phyloP scores from a whole-genome alignment of 805 yeast genomes.

The Kodamaea nitidulidarum region DNA sequence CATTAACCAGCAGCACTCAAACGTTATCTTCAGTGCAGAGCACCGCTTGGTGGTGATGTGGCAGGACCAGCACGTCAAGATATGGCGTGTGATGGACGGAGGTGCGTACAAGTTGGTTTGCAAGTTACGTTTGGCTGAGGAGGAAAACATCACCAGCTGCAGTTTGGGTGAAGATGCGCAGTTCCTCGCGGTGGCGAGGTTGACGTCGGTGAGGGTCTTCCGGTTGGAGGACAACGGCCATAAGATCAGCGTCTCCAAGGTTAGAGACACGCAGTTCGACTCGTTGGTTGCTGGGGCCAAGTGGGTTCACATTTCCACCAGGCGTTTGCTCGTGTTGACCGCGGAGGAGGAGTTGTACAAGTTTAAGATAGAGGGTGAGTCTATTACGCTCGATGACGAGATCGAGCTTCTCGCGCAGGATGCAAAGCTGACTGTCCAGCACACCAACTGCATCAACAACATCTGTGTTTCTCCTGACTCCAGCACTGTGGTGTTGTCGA shows the following conservation, averaged over 20 bases:
- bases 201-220: conserved; percentile 65
- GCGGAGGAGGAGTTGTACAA: conserved; percentile 58
- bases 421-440: conserved; percentile 30
- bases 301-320: conserved; percentile 42
- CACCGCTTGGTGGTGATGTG: conserved; percentile 63
- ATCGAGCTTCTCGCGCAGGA: conserved; percentile 28
- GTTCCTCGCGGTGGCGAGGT: conserved; percentile 67
- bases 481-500: conserved; percentile 50
- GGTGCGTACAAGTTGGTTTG: conserved; percentile 55
- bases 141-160: conserved; percentile 72
- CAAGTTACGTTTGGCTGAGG: conserved; percentile 64
- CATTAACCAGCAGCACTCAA: conserved; percentile 53
- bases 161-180: conserved; percentile 62
- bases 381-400: conserved; percentile 36
- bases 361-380: conserved; percentile 29
- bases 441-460: conserved; percentile 49
- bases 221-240: conserved; percentile 42
- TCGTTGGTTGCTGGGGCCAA: conserved; percentile 54
- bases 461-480: conserved; percentile 47
- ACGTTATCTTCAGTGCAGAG: conserved; percentile 44
- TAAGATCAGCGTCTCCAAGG: conserved; percentile 47
- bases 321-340: conserved; percentile 49
- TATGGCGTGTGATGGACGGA: conserved; percentile 60
- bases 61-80: conserved; percentile 76
- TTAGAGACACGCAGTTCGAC: conserved; percentile 43